These are phyloP conservation scores for Atkinsonella texensis DNA, from an alignment of 2,329 filamentous ascomycete species.

Conservation along the genomic window DNA sequence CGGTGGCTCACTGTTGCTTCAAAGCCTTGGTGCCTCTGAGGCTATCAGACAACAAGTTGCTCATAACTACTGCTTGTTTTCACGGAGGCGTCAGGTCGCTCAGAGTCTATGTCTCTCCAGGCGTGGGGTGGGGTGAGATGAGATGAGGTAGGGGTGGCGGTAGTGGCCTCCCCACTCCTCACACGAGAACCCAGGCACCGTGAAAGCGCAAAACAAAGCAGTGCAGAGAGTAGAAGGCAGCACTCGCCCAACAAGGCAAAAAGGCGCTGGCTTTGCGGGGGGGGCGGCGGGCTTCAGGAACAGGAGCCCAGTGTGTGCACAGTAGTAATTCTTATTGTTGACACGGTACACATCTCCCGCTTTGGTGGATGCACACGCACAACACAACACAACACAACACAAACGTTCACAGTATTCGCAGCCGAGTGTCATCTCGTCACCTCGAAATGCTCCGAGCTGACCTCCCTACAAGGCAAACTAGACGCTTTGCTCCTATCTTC, in stretches of 20 bases:
- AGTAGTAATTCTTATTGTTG: not conserved
- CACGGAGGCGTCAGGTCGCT: not conserved
- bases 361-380: not conserved
- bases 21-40: not conserved
- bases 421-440: not conserved
- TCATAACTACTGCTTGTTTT: slow-evolving; percentile 3
- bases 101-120: not conserved
- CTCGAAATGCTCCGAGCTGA: too few species aligned
- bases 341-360: not conserved
- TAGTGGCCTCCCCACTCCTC: not conserved
- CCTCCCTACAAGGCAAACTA: too few species aligned
- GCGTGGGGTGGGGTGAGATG: not conserved
- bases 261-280: slow-evolving; percentile 1
- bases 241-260: not conserved
- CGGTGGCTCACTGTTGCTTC: not conserved
- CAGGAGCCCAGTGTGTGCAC: not conserved
- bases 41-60: slow-evolving; percentile 2
- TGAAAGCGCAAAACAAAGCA: not conserved
- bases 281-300: not conserved
- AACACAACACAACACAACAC: too few species aligned
- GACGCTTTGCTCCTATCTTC: not conserved
- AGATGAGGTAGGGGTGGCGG: not conserved
- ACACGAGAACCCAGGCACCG: not conserved
- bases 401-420: not conserved
- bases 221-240: not conserved